Percentiles rank a stretch among this genome's conserved stretches.
These are phyloP conservation scores for Aspergillus pseudotamarii DNA, from an alignment of 2,329 filamentous ascomycete genomes.

Conservation along the genomic window DNA sequence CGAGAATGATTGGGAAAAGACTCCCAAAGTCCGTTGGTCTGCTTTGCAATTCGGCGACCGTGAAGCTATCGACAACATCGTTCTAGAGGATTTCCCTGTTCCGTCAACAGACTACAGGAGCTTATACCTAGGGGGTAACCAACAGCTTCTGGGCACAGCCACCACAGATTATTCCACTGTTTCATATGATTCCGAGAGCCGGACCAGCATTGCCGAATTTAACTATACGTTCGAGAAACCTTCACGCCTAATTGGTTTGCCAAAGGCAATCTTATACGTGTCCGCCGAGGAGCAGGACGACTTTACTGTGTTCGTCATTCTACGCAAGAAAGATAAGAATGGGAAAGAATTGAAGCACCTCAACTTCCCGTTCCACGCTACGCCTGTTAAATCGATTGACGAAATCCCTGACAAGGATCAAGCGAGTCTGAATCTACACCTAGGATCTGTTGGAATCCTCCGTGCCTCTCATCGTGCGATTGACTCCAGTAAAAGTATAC, in stretches of 20 bases:
- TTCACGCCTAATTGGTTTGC: slow-evolving; percentile 48
- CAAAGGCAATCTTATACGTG: slow-evolving; percentile 53
- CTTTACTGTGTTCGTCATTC: slow-evolving; percentile 48
- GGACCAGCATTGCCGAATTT: slow-evolving; percentile 34
- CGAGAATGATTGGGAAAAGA: slow-evolving; percentile 52
- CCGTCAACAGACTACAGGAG: slow-evolving; percentile 37
- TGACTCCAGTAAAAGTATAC: slow-evolving; percentile 35
- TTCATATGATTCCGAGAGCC: slow-evolving; percentile 37
- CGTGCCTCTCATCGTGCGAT: slow-evolving; percentile 49
- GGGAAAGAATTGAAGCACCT: slow-evolving; percentile 48
- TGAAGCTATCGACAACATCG: slow-evolving; percentile 33
- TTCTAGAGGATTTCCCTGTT: slow-evolving; percentile 38
- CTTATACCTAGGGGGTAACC: slow-evolving; percentile 29
- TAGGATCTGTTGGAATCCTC: slow-evolving; percentile 48
- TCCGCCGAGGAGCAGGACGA: slow-evolving; percentile 48
- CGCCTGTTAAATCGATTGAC: slow-evolving; percentile 33
- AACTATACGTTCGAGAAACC: slow-evolving; percentile 43
- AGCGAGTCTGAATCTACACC: slow-evolving; percentile 45
- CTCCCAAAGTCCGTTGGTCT: slow-evolving; percentile 49
- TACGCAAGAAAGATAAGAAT: slow-evolving; percentile 49
- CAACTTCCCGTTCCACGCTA: slow-evolving; percentile 46
- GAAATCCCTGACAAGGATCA: slow-evolving; percentile 38
- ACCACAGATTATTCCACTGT: neutral
- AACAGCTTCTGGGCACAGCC: neutral
- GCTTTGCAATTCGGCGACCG: slow-evolving; percentile 41